Conservation (phyloP, 257 asterid species). For the Solanum raphanifolium region DNA sequence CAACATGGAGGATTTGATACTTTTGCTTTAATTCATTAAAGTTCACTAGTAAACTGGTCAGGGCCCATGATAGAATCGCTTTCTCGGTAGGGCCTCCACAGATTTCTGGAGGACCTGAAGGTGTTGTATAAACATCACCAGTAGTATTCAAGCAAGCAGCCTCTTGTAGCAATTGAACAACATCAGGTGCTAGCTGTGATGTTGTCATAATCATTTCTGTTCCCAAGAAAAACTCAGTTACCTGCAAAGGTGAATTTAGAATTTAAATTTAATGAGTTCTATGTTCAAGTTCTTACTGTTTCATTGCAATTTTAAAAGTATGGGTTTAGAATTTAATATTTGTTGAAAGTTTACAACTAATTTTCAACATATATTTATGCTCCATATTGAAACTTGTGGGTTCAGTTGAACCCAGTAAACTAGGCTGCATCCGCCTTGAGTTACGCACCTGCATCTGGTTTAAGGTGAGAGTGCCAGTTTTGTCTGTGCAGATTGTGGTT, state of each 20-base stretch:
- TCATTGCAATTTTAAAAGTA: neutral
- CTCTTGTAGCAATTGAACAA: neutral
- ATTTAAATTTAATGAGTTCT: neutral
- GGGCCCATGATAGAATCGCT: slow-evolving; percentile 10
- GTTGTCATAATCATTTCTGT: neutral
- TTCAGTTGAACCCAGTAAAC: neutral
- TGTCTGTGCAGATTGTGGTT: slow-evolving; percentile 2
- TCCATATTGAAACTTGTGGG: neutral
- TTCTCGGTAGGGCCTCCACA: slow-evolving; percentile 9
- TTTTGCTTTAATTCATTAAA: neutral
- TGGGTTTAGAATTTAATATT: neutral
- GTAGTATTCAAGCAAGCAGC: slow-evolving; percentile 1
- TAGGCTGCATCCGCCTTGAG: neutral
- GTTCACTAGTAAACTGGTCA: neutral
- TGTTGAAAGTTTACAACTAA: neutral
- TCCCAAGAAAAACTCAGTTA: slow-evolving; percentile 11
- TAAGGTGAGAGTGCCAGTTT: slow-evolving; percentile 11
- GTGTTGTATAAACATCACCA: neutral
- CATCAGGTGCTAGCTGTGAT: slow-evolving; percentile 8
- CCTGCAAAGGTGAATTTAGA: neutral
- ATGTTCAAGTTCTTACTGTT: neutral
- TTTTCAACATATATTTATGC: neutral
- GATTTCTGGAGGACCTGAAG: slow-evolving; percentile 2
- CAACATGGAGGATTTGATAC: neutral
- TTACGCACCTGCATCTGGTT: slow-evolving; percentile 7